A percentile compares a stretch with the other conserved stretches of the same genome.
phyloP scores from a whole-genome alignment of 257 asterid species.

The Lantana camara region DNA sequence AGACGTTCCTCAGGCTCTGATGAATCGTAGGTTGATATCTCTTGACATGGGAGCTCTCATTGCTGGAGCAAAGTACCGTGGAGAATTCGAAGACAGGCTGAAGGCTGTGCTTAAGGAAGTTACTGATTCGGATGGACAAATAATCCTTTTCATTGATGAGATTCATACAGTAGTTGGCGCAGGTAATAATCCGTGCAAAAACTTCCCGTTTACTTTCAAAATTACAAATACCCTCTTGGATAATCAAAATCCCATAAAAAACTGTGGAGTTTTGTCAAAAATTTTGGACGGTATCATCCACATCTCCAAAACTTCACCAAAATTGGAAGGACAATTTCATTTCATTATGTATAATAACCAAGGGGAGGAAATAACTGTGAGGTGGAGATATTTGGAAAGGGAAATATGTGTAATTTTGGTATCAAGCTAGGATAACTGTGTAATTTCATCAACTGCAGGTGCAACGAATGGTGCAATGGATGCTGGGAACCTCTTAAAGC shows the following conservation, averaged over 20 bases:
- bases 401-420: no score
- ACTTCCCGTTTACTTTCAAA: no score
- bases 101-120: conserved; percentile 97
- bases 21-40: conserved; percentile 91
- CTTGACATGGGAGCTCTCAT: conserved; percentile 98
- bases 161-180: conserved; percentile 98
- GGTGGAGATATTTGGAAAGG: no score
- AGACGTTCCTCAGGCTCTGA: conserved; percentile 98
- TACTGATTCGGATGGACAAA: conserved; percentile 91
- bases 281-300: no score
- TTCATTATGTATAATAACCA: no score
- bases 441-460: conserved; percentile 48
- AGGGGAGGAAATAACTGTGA: no score
- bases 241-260: no score
- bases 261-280: no score
- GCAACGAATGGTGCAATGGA: conserved; percentile 98
- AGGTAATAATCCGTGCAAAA: conserved; percentile 47
- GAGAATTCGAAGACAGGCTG: conserved; percentile 95
- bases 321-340: no score
- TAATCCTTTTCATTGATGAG: conserved; percentile 91
- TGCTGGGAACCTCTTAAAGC: conserved; percentile 95
- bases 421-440: no score
- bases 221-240: no score
- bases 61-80: conserved; percentile 98
- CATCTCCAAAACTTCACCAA: no score